Percentiles rank a stretch among this genome's conserved stretches.
Evolutionary conservation across 1,284 basidiomycete species (phyloP).

Genomic region (Cryptococcus sp.): DNA sequence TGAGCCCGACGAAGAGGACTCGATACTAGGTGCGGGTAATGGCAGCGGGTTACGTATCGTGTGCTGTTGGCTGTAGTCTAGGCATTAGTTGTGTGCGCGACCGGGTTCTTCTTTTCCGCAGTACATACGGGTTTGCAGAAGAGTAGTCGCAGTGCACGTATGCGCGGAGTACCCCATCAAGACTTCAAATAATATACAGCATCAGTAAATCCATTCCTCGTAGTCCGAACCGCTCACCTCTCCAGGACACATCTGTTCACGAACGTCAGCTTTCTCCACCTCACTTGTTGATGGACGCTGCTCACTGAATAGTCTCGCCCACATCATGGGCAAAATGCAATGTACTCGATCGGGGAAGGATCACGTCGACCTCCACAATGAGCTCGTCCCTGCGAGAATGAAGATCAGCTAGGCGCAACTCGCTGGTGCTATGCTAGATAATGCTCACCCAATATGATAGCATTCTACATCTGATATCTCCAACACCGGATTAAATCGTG

Average conservation of each 20-base stretch:
- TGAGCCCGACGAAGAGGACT: slow-evolving; percentile 7
- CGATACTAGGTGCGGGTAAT: neutral
- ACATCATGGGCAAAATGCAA: slow-evolving; percentile 55
- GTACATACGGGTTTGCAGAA: slow-evolving; percentile 42
- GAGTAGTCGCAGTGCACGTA: slow-evolving; percentile 54
- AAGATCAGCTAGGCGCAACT: neutral
- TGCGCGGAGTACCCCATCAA: slow-evolving; percentile 54
- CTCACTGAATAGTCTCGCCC: slow-evolving; percentile 53
- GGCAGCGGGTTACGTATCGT: slow-evolving; percentile 16
- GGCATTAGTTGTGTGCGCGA: too few species aligned
- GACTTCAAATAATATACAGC: slow-evolving; percentile 25
- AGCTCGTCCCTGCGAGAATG: slow-evolving; percentile 45
- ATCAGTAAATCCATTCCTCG: slow-evolving; percentile 1
- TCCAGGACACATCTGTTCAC: slow-evolving; percentile 40
- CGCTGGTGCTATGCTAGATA: neutral
- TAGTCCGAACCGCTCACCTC: slow-evolving; percentile 33
- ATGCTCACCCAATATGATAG: slow-evolving; percentile 52
- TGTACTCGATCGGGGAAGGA: slow-evolving; percentile 52
- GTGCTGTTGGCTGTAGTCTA: slow-evolving; percentile 15
- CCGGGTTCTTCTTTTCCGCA: too few species aligned
- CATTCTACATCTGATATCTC: slow-evolving; percentile 51
- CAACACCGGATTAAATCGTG: slow-evolving; percentile 52
- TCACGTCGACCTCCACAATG: slow-evolving; percentile 56
- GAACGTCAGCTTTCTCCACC: neutral
- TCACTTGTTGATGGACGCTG: neutral